Percentiles rank a stretch among this genome's conserved stretches.
phyloP scores from a whole-genome alignment of 2,329 filamentous ascomycete species.

The Chaetomium strumarium region DNA sequence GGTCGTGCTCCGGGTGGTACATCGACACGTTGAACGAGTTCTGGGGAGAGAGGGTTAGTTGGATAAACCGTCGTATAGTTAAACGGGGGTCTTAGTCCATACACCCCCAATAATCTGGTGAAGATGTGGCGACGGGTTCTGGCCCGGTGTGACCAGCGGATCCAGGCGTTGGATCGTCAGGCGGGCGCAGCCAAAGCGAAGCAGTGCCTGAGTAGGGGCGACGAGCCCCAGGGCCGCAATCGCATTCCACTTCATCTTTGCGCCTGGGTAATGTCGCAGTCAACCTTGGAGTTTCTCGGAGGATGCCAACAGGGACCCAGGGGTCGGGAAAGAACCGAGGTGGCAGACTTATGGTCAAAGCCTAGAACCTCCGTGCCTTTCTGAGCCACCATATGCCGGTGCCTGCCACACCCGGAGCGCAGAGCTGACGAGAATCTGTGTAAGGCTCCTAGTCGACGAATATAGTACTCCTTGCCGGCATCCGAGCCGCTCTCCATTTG shows the following conservation, averaged over 20 bases:
- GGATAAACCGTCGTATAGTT: no score
- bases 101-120: conserved; percentile 54
- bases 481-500: conserved; percentile 22
- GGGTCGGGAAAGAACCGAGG: not conserved
- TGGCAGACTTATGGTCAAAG: not conserved
- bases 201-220: conserved; percentile 27
- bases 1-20: conserved; percentile 22
- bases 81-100: conserved; percentile 18
- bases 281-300: no score
- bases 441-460: conserved; percentile 16
- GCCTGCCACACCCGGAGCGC: conserved; percentile 10
- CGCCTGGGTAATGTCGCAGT: not conserved
- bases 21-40: conserved; percentile 25
- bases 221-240: conserved; percentile 26
- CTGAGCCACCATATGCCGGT: conserved; percentile 1
- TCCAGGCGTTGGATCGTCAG: conserved; percentile 44
- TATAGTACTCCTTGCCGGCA: conserved; percentile 26
- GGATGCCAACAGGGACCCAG: not conserved
- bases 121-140: conserved; percentile 48
- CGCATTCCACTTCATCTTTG: conserved; percentile 25
- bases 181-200: conserved; percentile 43
- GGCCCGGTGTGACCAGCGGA: conserved; percentile 39
- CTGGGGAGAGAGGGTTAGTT: no score
- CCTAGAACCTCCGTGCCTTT: not conserved
- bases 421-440: not conserved